A percentile compares a stretch with the other conserved stretches of the same genome.
These are phyloP conservation scores for Cyclostephanos tholiformis DNA, from an alignment of 108 stramenopile genomes.

Conservation along the genomic window DNA sequence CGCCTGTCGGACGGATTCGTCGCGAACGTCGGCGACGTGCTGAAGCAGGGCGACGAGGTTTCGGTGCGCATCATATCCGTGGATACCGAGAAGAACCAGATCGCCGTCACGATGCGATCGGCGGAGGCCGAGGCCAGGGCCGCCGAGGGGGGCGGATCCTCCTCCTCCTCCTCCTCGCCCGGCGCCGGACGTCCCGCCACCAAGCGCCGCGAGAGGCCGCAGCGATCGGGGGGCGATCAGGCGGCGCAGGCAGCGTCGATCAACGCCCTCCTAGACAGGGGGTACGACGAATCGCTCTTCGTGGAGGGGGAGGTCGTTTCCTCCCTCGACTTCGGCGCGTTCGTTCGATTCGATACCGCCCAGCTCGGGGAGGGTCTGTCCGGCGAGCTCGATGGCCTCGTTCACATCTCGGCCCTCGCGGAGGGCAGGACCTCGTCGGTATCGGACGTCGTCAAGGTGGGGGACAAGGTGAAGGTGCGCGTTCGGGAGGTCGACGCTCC, in stretches of 20 bases:
- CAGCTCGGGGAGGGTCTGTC: constrained; percentile 65
- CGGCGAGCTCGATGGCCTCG: constrained; percentile 86
- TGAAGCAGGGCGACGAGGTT: constrained; percentile 86
- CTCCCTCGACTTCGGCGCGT: constrained; percentile 90
- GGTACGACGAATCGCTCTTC: constrained; percentile 77
- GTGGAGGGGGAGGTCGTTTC: constrained; percentile 90
- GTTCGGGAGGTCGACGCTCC: constrained; percentile 65
- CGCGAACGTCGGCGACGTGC: constrained; percentile 77
- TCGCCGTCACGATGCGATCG: constrained; percentile 79
- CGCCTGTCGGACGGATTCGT: constrained; percentile 89
- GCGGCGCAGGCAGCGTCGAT: constrained; percentile 68
- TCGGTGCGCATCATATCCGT: constrained; percentile 86
- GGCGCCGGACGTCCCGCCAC: constrained; percentile 26
- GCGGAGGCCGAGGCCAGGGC: constrained; percentile 76
- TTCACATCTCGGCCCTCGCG: constrained; percentile 83
- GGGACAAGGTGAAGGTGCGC: constrained; percentile 85
- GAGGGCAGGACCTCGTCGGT: constrained; percentile 68
- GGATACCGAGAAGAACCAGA: constrained; percentile 88
- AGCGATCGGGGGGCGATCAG: constrained; percentile 59
- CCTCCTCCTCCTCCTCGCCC: neutral
- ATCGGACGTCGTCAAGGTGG: constrained; percentile 58
- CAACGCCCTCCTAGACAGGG: constrained; percentile 66
- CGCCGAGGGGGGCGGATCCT: constrained; percentile 32
- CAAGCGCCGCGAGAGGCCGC: constrained; percentile 55
- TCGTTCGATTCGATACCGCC: constrained; percentile 86